phyloP scores from a whole-genome alignment of 2,329 filamentous ascomycete species.

The Trichophyton simii region DNA sequence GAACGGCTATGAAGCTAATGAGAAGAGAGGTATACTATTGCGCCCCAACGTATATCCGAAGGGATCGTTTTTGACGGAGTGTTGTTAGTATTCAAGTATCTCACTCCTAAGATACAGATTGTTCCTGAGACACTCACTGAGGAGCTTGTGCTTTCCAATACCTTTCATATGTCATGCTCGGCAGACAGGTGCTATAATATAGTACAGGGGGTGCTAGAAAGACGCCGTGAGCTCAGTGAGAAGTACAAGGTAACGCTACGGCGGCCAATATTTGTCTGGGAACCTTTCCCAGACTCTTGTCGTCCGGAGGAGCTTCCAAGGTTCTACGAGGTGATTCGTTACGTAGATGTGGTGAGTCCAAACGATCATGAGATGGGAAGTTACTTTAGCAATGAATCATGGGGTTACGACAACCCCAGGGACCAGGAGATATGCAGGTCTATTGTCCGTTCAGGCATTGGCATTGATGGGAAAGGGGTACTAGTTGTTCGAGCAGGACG shows the following conservation, averaged over 20 bases:
- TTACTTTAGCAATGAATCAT: constrained; percentile 55
- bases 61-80: not conserved
- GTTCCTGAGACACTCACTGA: constrained; percentile 58
- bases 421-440: constrained; percentile 23
- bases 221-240: constrained; percentile 30
- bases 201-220: constrained; percentile 53
- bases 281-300: constrained; percentile 84
- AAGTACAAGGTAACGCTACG: constrained; percentile 19
- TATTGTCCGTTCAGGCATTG: constrained; percentile 28
- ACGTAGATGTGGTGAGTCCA: constrained; percentile 54
- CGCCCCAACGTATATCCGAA: constrained; percentile 12
- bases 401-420: constrained; percentile 20
- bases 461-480: constrained; percentile 25
- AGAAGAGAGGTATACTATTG: constrained; percentile 43
- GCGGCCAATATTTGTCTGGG: constrained; percentile 76
- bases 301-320: constrained; percentile 49
- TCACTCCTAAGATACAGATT: constrained; percentile 73
- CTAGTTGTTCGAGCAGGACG: constrained; percentile 49
- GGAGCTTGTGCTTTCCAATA: constrained; percentile 55
- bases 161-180: constrained; percentile 81
- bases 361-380: constrained; percentile 82
- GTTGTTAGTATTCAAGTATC: constrained; percentile 62
- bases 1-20: constrained; percentile 71
- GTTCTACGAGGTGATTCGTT: constrained; percentile 40
- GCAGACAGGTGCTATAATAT: constrained; percentile 64